A percentile compares a stretch with the other conserved stretches of the same genome.
Evolutionary conservation across 306 rosid genomes (phyloP).

Genomic region (Sechiopsis laciniata): DNA sequence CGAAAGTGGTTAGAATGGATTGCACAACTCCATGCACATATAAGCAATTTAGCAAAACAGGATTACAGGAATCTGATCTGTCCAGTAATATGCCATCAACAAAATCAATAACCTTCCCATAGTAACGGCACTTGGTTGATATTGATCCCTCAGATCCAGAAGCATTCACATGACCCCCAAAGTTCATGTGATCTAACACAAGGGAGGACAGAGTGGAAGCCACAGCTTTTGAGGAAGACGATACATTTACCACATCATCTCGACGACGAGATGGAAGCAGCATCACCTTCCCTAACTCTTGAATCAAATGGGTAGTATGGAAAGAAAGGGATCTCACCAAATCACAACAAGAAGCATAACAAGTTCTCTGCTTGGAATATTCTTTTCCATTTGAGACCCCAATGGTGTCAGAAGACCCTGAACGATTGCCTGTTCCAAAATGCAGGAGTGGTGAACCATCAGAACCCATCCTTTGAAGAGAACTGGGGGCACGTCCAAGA

Average conservation of each 20-base stretch:
- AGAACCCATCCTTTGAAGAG: conserved; percentile 53
- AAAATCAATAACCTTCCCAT: conserved; percentile 85
- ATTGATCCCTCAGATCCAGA: conserved; percentile 59
- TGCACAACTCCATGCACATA: conserved; percentile 84
- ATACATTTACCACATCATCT: conserved; percentile 69
- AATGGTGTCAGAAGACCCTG: conserved; percentile 52
- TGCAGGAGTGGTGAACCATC: conserved; percentile 48
- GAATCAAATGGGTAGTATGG: conserved; percentile 85
- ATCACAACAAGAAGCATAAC: conserved; percentile 69
- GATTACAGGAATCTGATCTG: conserved; percentile 84
- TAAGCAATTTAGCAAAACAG: conserved; percentile 77
- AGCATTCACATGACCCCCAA: conserved; percentile 52
- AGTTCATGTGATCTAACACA: conserved; percentile 77
- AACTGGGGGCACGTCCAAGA: conserved; percentile 66
- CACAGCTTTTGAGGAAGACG: conserved; percentile 72
- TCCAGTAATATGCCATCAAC: conserved; percentile 77
- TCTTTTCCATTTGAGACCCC: conserved; percentile 54
- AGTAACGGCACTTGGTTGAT: conserved; percentile 80
- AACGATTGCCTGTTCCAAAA: conserved; percentile 43
- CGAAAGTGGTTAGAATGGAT: conserved; percentile 87
- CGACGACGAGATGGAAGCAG: conserved; percentile 88
- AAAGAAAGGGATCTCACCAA: conserved; percentile 87
- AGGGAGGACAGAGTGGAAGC: conserved; percentile 75
- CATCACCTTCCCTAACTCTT: conserved; percentile 92
- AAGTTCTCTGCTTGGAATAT: conserved; percentile 59